Evolutionary conservation across 2,329 filamentous ascomycete species (phyloP).

Genomic region (Clonostachys solani): DNA sequence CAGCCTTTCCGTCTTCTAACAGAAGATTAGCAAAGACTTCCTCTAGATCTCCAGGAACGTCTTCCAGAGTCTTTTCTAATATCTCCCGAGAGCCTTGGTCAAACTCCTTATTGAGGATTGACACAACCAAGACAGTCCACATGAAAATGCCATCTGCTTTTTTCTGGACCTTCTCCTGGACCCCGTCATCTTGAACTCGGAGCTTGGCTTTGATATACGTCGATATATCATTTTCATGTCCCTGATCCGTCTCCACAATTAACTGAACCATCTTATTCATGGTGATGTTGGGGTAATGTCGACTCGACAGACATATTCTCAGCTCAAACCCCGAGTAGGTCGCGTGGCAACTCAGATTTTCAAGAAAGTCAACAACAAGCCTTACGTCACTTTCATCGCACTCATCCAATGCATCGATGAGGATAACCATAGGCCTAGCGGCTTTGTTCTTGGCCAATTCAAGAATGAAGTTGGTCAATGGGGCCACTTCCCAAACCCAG

Average conservation of each 20-base stretch:
- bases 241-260: conserved; percentile 25
- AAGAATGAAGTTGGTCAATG: conserved; percentile 1
- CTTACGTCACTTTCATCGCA: conserved; percentile 34
- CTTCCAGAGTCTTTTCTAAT: not conserved
- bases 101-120: conserved; percentile 26
- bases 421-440: not conserved
- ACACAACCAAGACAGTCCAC: conserved; percentile 30
- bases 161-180: conserved; percentile 14
- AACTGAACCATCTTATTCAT: conserved; percentile 18
- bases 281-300: conserved; percentile 38
- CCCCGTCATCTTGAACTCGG: conserved; percentile 5
- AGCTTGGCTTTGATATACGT: conserved; percentile 21
- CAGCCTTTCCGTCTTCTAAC: not conserved
- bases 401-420: conserved; percentile 41
- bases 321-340: conserved; percentile 11
- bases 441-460: not conserved
- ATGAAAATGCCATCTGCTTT: conserved; percentile 34
- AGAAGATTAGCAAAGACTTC: not conserved
- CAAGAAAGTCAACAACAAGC: conserved; percentile 37
- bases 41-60: not conserved
- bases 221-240: conserved; percentile 26
- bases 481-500: not conserved
- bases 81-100: conserved; percentile 11
- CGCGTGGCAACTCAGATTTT: conserved; percentile 24
- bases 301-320: conserved; percentile 35